phyloP scores from a whole-genome alignment of 2,329 filamentous ascomycete species.

The Nothophaeocryptopus gaeumannii region DNA sequence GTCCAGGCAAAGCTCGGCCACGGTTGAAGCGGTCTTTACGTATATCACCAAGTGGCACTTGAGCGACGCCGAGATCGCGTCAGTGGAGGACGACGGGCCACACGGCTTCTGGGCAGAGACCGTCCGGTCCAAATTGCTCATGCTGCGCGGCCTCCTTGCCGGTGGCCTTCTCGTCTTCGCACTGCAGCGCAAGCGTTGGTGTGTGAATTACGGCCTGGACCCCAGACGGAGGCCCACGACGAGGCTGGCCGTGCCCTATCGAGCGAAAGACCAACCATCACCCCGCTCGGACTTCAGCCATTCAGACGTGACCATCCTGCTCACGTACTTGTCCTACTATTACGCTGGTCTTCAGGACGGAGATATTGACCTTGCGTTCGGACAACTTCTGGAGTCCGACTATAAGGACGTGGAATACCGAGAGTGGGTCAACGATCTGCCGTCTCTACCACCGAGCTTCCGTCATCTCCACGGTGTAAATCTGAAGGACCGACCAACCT shows the following conservation, averaged over 20 bases:
- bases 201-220: slow-evolving; percentile 57
- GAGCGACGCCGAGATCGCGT: slow-evolving; percentile 1
- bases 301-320: slow-evolving; percentile 62
- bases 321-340: slow-evolving; percentile 68
- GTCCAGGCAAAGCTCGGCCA: slow-evolving; percentile 11
- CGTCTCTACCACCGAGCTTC: slow-evolving; percentile 19
- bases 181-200: slow-evolving; percentile 63
- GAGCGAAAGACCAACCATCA: slow-evolving; percentile 63
- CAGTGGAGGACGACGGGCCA: slow-evolving; percentile 15
- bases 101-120: slow-evolving; percentile 15
- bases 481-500: slow-evolving; percentile 27
- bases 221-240: slow-evolving; percentile 48
- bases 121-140: slow-evolving; percentile 43
- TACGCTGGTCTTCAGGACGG: slow-evolving; percentile 54
- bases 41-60: slow-evolving; percentile 24
- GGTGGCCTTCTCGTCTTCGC: slow-evolving; percentile 59
- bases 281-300: slow-evolving; percentile 66
- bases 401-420: slow-evolving; percentile 31
- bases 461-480: slow-evolving; percentile 28
- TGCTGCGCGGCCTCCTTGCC: slow-evolving; percentile 60
- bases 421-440: slow-evolving; percentile 20
- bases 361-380: slow-evolving; percentile 42
- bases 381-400: slow-evolving; percentile 25
- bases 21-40: slow-evolving; percentile 16
- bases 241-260: slow-evolving; percentile 62